These are phyloP conservation scores for Rhodotorula sp. DNA, from an alignment of 1,284 basidiomycete genomes.

Conservation along the genomic window DNA sequence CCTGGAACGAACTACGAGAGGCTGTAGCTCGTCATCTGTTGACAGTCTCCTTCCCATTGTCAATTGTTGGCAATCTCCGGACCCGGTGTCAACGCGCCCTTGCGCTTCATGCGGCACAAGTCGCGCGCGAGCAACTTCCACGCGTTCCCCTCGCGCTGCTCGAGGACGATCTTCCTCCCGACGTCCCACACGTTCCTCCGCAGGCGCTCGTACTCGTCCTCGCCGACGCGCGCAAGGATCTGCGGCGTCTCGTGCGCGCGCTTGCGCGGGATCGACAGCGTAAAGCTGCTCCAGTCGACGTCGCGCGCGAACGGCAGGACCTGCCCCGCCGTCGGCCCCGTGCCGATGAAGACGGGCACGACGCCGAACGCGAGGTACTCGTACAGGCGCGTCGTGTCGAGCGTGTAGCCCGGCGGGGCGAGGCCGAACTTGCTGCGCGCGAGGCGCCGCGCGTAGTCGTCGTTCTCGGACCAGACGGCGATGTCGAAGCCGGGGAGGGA, in stretches of 20 bases:
- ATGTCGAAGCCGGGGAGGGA: slow-evolving; percentile 32
- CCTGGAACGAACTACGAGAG: not conserved
- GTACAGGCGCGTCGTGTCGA: slow-evolving; percentile 38
- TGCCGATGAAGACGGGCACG: slow-evolving; percentile 39
- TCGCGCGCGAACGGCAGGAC: slow-evolving; percentile 34
- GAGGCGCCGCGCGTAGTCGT: slow-evolving; percentile 29
- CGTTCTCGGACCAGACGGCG: slow-evolving; percentile 27
- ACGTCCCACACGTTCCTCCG: slow-evolving; percentile 28
- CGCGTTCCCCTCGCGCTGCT: slow-evolving; percentile 26
- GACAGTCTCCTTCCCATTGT: too few relatives aligned
- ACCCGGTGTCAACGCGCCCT: slow-evolving; percentile 12
- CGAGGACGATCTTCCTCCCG: slow-evolving; percentile 31
- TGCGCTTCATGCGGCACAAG: slow-evolving; percentile 28
- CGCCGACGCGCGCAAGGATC: slow-evolving; percentile 14
- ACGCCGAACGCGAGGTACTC: slow-evolving; percentile 42
- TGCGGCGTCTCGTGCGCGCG: slow-evolving; percentile 23
- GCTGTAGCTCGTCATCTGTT: not conserved
- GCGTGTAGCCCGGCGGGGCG: slow-evolving; percentile 36
- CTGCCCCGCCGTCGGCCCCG: slow-evolving; percentile 25
- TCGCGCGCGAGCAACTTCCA: slow-evolving; percentile 32
- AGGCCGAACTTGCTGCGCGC: slow-evolving; percentile 25
- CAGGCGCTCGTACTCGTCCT: slow-evolving; percentile 29
- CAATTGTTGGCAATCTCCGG: slow-evolving; percentile 30
- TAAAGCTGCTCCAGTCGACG: slow-evolving; percentile 26
- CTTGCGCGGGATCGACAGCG: slow-evolving; percentile 26